Evolutionary conservation across 2,329 filamentous ascomycete genomes (phyloP).

Genomic region (Curvularia spicifera): DNA sequence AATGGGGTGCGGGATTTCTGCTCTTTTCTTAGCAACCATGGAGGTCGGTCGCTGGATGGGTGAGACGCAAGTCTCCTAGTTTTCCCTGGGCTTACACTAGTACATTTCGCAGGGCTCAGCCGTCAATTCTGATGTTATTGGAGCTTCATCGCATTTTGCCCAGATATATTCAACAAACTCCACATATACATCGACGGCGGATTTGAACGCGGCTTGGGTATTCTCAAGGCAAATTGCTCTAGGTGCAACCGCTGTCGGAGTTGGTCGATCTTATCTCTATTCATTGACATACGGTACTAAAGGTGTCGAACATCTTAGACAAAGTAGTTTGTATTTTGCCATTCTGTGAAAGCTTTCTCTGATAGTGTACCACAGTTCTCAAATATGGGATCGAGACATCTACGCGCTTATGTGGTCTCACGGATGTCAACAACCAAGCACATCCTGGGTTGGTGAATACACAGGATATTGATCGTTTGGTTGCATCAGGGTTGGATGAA

Average conservation of each 20-base stretch:
- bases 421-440: neutral
- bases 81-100: too few species aligned
- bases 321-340: conserved; percentile 6
- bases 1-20: too few species aligned
- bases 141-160: neutral
- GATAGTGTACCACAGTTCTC: neutral
- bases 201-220: conserved; percentile 57
- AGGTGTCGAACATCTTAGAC: conserved; percentile 56
- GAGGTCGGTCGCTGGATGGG: conserved; percentile 60
- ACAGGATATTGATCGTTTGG: neutral
- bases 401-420: neutral
- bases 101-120: neutral
- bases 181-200: conserved; percentile 60
- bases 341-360: too few species aligned
- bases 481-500: neutral
- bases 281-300: conserved; percentile 61
- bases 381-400: neutral
- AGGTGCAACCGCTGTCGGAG: conserved; percentile 50
- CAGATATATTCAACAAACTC: neutral
- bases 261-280: conserved; percentile 59
- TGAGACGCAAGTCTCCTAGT: too few species aligned
- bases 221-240: conserved; percentile 59
- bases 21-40: conserved; percentile 52
- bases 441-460: neutral
- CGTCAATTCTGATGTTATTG: neutral